These are phyloP conservation scores for Chloris gayana DNA, from an alignment of 176 grass and related monocot species.

Conservation along the genomic window DNA sequence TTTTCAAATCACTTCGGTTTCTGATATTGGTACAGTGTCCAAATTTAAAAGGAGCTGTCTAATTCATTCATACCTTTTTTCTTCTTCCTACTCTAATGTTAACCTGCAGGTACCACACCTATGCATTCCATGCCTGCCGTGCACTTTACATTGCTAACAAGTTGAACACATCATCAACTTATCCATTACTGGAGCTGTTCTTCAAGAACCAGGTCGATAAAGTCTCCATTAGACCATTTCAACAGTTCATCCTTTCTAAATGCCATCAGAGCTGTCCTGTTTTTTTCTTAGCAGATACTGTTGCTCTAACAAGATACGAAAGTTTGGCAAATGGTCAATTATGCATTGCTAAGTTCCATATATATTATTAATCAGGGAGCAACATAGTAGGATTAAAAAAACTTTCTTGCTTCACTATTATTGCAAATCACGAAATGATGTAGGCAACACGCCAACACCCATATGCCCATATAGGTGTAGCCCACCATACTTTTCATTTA, in stretches of 20 bases:
- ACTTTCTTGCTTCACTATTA: background rate
- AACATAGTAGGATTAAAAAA: background rate
- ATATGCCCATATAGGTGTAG: background rate
- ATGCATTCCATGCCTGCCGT: slow-evolving; percentile 79
- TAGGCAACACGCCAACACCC: background rate
- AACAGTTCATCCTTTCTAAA: background rate
- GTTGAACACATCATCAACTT: slow-evolving; percentile 79
- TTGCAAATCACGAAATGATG: background rate
- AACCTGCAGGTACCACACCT: slow-evolving; percentile 80
- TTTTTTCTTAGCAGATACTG: background rate
- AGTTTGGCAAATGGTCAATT: background rate
- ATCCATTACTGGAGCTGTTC: slow-evolving; percentile 86
- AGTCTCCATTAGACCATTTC: background rate
- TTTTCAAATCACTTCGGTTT: background rate
- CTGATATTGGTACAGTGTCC: background rate
- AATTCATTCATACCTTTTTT: background rate
- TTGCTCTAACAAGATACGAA: background rate
- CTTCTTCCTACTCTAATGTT: background rate
- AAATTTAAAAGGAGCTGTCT: background rate
- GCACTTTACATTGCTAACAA: slow-evolving; percentile 93
- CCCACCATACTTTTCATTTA: background rate
- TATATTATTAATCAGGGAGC: background rate
- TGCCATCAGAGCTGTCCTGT: background rate
- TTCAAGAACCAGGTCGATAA: slow-evolving; percentile 76
- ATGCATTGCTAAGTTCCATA: background rate